These are phyloP conservation scores for Solanum megistacrolobum DNA, from an alignment of 257 asterid genomes.

Conservation along the genomic window DNA sequence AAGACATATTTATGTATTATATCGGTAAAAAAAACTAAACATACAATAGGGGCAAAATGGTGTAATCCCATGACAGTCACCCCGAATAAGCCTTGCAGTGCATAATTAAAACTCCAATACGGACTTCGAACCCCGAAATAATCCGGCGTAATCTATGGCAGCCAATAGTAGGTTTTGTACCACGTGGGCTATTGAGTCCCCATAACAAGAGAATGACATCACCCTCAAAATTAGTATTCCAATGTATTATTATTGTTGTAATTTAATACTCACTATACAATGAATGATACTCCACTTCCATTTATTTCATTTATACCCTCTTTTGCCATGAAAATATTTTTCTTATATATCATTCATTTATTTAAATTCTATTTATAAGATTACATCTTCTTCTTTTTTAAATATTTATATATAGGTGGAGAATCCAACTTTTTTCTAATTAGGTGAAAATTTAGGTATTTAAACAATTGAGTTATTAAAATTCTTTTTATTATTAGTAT, in stretches of 20 bases:
- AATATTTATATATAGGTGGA: neutral
- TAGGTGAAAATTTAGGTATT: neutral
- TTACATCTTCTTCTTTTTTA: no score
- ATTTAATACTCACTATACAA: neutral
- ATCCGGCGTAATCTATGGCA: conserved; percentile 50
- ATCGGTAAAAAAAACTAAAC: neutral
- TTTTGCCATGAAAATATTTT: no score
- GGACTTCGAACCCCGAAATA: neutral
- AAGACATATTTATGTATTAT: no score
- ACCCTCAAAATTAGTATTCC: neutral
- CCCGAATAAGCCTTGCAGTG: no score
- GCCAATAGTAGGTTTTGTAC: conserved; percentile 47
- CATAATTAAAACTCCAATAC: no score
- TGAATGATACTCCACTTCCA: no score
- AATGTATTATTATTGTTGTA: neutral
- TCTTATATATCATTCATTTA: no score
- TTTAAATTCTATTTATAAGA: no score
- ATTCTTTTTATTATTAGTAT: no score
- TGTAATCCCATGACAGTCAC: no score
- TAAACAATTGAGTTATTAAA: neutral
- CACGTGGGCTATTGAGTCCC: conserved; percentile 65
- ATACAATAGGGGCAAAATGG: neutral
- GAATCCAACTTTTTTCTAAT: no score
- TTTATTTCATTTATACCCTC: no score
- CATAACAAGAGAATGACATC: conserved; percentile 1